These are phyloP conservation scores for Sarcodon sp. DNA, from an alignment of 768 basidiomycete species.

Conservation along the genomic window DNA sequence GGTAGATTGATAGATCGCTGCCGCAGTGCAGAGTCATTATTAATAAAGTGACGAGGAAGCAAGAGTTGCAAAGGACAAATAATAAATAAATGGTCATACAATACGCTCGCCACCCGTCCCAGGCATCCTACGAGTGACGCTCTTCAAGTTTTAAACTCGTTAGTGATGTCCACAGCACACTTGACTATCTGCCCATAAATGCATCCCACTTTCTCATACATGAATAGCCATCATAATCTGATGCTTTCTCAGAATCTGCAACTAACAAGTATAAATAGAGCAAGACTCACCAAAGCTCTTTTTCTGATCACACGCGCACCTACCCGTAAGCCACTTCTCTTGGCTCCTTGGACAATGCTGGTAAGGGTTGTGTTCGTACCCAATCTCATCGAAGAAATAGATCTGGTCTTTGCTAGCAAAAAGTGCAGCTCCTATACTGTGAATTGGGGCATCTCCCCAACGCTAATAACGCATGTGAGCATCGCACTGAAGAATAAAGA, in stretches of 20 bases:
- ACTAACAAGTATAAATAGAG: neutral
- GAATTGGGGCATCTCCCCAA: slow-evolving; percentile 34
- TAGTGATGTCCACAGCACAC: too few relatives aligned
- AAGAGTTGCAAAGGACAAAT: too few relatives aligned
- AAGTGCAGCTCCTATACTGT: slow-evolving; percentile 35
- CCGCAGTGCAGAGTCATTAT: too few relatives aligned
- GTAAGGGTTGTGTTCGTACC: slow-evolving; percentile 42
- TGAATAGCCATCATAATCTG: slow-evolving; percentile 46
- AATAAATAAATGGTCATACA: too few relatives aligned
- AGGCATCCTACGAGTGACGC: too few relatives aligned
- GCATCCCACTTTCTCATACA: slow-evolving; percentile 42
- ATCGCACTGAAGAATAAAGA: neutral
- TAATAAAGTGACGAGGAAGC: too few relatives aligned
- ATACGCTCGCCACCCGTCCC: too few relatives aligned
- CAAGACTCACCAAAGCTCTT: slow-evolving; percentile 42
- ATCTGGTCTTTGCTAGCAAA: slow-evolving; percentile 42
- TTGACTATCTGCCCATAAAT: neutral
- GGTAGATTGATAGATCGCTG: too few relatives aligned
- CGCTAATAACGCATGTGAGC: slow-evolving; percentile 17
- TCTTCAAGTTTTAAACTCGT: too few relatives aligned
- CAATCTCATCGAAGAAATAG: slow-evolving; percentile 69
- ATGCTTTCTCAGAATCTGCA: neutral
- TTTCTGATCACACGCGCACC: slow-evolving; percentile 34
- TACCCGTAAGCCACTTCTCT: slow-evolving; percentile 24
- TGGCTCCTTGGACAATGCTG: slow-evolving; percentile 33